Base-by-base conservation (phyloP, 108 stramenopile species). In the Poteriospumella lacustris region DNA sequence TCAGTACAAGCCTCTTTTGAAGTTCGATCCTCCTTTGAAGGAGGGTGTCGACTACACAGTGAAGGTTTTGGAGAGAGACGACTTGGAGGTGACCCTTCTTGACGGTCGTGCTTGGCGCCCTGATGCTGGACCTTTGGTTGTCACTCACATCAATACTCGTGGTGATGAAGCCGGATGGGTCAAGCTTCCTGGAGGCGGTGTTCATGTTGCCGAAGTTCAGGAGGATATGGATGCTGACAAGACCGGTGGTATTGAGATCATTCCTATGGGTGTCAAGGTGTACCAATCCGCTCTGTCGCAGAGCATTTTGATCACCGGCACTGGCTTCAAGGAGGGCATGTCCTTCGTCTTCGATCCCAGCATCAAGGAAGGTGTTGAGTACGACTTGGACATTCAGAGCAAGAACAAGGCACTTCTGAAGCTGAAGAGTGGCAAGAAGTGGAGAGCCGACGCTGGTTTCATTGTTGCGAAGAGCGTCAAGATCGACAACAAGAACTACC, bases 281-380 rank as follows among this genome's bases (percentile, higher is more conserved):
- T 0, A 59, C 5, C 44, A 52, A 5, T 1, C 47, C 41, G 76
- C 1, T 36, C 31, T 76, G 34, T 29, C 41, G 41, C 40, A 34
- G 42, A 1, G 42, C 0, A 3, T 76, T 3, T 1, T 9, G 41
- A 39, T 76, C 26, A 44, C 9, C 0, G 76, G 76, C 38, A 0
- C 58, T 3, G 76, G 76, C 40, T 76, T 76, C 59, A 0, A 2
- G 42, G 24, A 1, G 1, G 58, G 1, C 60, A 83, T 77, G 12
- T 67, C 41, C 29, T 80, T 83, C 2, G 44, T 70, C 78, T 81
- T 83, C 43, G 80, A 81, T 68, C 82, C 82, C 3, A 72, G 77
- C n/a, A 69, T 83, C 0, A 24, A 43, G 15, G 80, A 78, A 43
- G 82, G 82, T 12, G 69, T 59, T 15, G 12, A 3, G 28, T 39